Evolutionary conservation across 2,329 filamentous ascomycete species (phyloP), one percentile per base, ranked within the genome.

Genomic region (Pseudocercospora musae): DNA sequence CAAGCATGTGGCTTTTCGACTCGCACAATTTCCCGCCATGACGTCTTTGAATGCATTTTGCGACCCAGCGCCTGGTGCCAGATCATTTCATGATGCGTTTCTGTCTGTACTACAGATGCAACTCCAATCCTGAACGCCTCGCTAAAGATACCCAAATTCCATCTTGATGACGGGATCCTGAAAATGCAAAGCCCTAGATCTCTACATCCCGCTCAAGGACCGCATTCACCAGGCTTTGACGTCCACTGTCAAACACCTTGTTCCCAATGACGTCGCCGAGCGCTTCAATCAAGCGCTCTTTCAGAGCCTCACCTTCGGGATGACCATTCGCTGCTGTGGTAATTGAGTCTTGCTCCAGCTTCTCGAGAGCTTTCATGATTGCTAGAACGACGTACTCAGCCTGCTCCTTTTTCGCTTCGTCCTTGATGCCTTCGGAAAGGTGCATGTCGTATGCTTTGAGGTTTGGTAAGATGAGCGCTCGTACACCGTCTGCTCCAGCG

Each of bases 401-500:
- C 65, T 89, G 86, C 6, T 81, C 78, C 61, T 80, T 83, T 67
- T 81, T 84, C 21, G 78, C 74, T n/a, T 82, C 79, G 57, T 85
- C 84, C 18, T 80, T 79, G 52, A 84, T 71, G 1, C 80, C 83
- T 62, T 87, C 84, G 48, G 80, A 79, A 5, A 90, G 77, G 10
- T 89, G 78, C 18, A 81, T 81, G 56, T 89, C 85, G 71, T 88
- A 91, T 0, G 84, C 80, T 61, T 82, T 84, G 23, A 90, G 77
- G 66, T 89, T 90, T 0, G 88, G 88, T 20, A 91, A 69, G 46
- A 91, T 81, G 4, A 90, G 78, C 50, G 84, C 82, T 20, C 84
- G 80, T n/a, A 89, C 81, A 21, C 86, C 85, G 63, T 89, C 86
- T 0, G 81, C 72, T 9, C 88, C 92, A 25, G 92, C 92, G 23